Evolutionary conservation across 257 asterid species (phyloP), one percentile per base, ranked within the genome.

Genomic region (Penstemon barbatus): DNA sequence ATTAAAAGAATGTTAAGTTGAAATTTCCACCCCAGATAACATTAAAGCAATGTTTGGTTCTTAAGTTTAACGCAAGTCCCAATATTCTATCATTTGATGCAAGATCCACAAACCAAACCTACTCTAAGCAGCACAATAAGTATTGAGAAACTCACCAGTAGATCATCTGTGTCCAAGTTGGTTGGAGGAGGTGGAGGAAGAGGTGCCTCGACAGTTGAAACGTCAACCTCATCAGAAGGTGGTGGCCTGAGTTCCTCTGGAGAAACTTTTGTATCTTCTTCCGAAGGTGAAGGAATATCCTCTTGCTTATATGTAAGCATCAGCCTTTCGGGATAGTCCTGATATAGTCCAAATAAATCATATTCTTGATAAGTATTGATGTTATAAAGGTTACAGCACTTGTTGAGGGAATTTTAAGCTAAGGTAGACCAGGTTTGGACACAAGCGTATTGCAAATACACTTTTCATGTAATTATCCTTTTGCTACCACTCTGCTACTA

Each of bases 241-340:
- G 73, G 84, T 38, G 85, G 79, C 33, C 39, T 61, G 49, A 79
- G 82, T 70, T 85, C 99, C 38, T 81, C 89, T 6, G 72, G 72
- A 9, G 70, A 54, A 9, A 75, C 77, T 64, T 78, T 68, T 10
- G 79, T 61, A 71, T 87, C 97, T 79, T 87, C 97, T 79, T 89
- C 98, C 59, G 88, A 70, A 68, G 86, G 87, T 51, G 82, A 61
- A 62, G 86, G 71, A 64, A 41, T 88, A 66, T 91, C 98, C 71
- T 91, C 98, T 65, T 86, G 96, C 77, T 86, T 91, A 78, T 94
- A 94, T 10, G 99, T 94, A 82, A 91, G 82, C 92, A 87, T 83
- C 79, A 94, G 89, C 86, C 95, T 84, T 80, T 94, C 98, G 2
- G 98, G 99, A 66, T 88, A 87, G 67, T 94, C 97, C 99, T 94